Evolutionary conservation across 164 flowering plant genomes (phyloP).

Genomic region (Dillenia suffruticosa): DNA sequence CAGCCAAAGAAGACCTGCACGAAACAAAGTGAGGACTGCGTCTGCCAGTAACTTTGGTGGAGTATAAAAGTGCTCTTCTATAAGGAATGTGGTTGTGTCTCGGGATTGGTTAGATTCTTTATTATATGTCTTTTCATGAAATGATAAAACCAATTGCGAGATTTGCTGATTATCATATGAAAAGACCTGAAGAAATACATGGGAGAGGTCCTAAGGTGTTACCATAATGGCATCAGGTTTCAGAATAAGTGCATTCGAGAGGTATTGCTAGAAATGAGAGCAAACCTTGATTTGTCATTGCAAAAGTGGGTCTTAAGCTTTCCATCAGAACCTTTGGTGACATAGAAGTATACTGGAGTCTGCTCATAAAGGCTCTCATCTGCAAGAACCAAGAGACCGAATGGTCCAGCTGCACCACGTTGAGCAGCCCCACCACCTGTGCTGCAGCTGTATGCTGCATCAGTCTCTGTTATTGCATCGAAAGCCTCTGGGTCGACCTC

Average conservation of each 20-base stretch:
- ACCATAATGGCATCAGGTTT: too few relatives aligned
- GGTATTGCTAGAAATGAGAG: not conserved
- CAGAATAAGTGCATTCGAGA: too few relatives aligned
- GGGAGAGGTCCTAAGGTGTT: too few relatives aligned
- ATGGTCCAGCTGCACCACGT: slow-evolving; percentile 76
- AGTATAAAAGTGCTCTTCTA: too few relatives aligned
- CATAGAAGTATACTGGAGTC: slow-evolving; percentile 77
- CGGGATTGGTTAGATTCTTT: too few relatives aligned
- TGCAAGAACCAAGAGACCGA: slow-evolving; percentile 75
- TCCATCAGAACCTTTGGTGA: slow-evolving; percentile 52
- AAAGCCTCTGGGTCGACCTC: slow-evolving; percentile 44
- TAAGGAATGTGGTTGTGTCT: too few relatives aligned
- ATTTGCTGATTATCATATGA: too few relatives aligned
- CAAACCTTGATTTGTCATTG: slow-evolving; percentile 60
- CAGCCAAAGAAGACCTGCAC: slow-evolving; percentile 59
- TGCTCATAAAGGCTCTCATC: slow-evolving; percentile 51
- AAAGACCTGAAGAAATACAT: too few relatives aligned
- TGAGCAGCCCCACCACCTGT: slow-evolving; percentile 53
- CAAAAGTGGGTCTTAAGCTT: slow-evolving; percentile 64
- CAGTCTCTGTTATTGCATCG: slow-evolving; percentile 26
- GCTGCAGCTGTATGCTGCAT: slow-evolving; percentile 46
- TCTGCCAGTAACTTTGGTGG: not conserved
- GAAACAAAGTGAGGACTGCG: not conserved
- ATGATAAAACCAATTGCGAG: too few relatives aligned
- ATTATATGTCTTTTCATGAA: too few relatives aligned